These are phyloP conservation scores for Diaporthe amygdali DNA, from an alignment of 2,329 filamentous ascomycete genomes.

Conservation along the genomic window DNA sequence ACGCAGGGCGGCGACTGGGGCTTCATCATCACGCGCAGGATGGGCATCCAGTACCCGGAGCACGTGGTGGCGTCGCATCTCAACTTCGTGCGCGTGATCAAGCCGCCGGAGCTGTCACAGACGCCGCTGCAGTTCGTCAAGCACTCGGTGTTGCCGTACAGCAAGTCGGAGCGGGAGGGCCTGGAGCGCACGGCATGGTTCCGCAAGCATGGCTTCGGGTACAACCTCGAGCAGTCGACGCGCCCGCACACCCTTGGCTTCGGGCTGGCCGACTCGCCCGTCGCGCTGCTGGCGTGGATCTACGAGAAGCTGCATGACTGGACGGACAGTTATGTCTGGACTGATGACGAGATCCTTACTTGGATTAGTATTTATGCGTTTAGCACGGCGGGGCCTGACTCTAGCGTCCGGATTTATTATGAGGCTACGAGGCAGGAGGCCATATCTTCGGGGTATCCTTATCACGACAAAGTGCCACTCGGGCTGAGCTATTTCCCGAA, in stretches of 20 bases:
- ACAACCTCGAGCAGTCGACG: slow-evolving; percentile 65
- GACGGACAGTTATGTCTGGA: slow-evolving; percentile 76
- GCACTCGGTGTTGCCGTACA: slow-evolving; percentile 60
- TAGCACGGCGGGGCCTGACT: slow-evolving; percentile 70
- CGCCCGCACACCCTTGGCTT: slow-evolving; percentile 78
- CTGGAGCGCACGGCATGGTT: slow-evolving; percentile 64
- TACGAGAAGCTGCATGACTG: slow-evolving; percentile 82
- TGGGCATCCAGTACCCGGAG: slow-evolving; percentile 64
- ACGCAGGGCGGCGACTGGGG: slow-evolving; percentile 77
- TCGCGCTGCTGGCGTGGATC: slow-evolving; percentile 77
- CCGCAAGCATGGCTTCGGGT: slow-evolving; percentile 58
- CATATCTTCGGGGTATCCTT: background rate
- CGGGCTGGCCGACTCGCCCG: slow-evolving; percentile 70
- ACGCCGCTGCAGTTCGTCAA: slow-evolving; percentile 64
- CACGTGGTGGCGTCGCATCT: slow-evolving; percentile 65
- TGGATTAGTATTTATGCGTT: slow-evolving; percentile 80
- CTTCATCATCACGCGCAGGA: slow-evolving; percentile 65
- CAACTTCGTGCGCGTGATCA: slow-evolving; percentile 54
- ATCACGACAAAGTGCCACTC: slow-evolving; percentile 28
- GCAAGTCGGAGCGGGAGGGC: slow-evolving; percentile 53
- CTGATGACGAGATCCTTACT: slow-evolving; percentile 75
- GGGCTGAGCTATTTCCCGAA: slow-evolving; percentile 54
- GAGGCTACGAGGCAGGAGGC: slow-evolving; percentile 56
- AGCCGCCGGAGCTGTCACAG: slow-evolving; percentile 52
- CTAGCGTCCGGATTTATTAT: slow-evolving; percentile 75